Conservation (phyloP, 441 rosid genomes). For the Gossypium armourianum region DNA sequence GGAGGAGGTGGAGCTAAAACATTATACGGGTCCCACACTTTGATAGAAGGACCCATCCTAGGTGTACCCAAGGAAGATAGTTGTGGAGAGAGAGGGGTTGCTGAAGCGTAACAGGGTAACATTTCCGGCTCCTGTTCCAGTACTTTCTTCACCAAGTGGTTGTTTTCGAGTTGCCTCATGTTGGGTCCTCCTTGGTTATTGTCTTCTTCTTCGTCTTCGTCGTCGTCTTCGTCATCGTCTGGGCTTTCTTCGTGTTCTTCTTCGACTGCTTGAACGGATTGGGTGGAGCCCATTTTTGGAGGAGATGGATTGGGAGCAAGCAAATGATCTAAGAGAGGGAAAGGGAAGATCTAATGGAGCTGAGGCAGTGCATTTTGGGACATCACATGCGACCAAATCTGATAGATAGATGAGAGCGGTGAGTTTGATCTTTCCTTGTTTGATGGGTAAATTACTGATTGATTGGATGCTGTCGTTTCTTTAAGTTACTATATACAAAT, state of each 20-base stretch:
- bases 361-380: slow-evolving; percentile 8
- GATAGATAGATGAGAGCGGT: not conserved
- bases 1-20: slow-evolving; percentile 64
- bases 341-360: slow-evolving; percentile 16
- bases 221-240: slow-evolving; percentile 34
- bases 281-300: slow-evolving; percentile 52
- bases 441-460: not conserved
- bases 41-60: slow-evolving; percentile 75
- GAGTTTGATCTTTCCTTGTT: not conserved
- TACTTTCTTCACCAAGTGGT: slow-evolving; percentile 56
- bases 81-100: slow-evolving; percentile 85
- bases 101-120: slow-evolving; percentile 76
- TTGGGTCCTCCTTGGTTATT: slow-evolving; percentile 25
- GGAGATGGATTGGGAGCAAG: not conserved
- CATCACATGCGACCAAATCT: not conserved
- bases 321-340: slow-evolving; percentile 1
- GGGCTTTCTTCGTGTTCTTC: slow-evolving; percentile 23
- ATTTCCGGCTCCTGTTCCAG: slow-evolving; percentile 85
- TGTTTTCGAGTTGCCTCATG: slow-evolving; percentile 24
- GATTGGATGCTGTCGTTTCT: no score
- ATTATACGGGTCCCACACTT: slow-evolving; percentile 92
- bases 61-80: slow-evolving; percentile 77
- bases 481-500: no score
- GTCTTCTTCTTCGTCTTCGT: slow-evolving; percentile 30
- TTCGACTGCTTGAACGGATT: slow-evolving; percentile 35